phyloP scores from a whole-genome alignment of 768 basidiomycete genomes.

The Russula vinacea region DNA sequence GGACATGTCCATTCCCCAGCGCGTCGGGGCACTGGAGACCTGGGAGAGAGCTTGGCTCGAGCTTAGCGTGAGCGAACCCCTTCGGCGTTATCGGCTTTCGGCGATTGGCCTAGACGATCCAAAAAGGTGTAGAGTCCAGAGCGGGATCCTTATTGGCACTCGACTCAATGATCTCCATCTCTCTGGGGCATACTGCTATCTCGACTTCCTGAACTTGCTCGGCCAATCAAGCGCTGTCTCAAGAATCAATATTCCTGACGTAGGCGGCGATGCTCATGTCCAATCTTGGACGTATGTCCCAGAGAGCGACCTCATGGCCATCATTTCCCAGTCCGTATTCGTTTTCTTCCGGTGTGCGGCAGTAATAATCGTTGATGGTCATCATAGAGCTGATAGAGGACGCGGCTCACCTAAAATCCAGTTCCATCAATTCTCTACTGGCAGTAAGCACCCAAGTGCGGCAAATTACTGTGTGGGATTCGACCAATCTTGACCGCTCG shows the following conservation, averaged over 20 bases:
- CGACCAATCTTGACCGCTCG: constrained; percentile 2
- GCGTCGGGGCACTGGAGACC: constrained; percentile 4
- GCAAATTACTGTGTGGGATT: constrained; percentile 8
- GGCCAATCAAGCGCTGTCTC: not conserved
- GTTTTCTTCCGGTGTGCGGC: not conserved
- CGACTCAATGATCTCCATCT: not conserved
- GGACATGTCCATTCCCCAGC: constrained; percentile 14
- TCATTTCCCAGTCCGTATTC: constrained; percentile 13
- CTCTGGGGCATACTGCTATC: constrained; percentile 13
- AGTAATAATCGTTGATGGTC: not conserved
- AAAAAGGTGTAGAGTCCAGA: constrained; percentile 7
- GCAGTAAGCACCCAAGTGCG: constrained; percentile 4
- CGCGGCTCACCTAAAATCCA: not conserved
- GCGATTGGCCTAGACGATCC: not conserved
- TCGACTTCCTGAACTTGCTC: constrained; percentile 7
- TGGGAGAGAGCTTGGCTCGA: constrained; percentile 23
- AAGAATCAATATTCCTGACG: constrained; percentile 8
- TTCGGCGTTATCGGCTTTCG: constrained; percentile 3
- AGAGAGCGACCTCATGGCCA: constrained; percentile 20
- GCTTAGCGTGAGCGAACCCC: not conserved
- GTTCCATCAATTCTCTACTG: constrained; percentile 24
- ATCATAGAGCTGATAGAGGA: constrained; percentile 3
- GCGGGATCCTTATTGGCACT: constrained; percentile 11
- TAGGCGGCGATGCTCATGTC: constrained; percentile 7
- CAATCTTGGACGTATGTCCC: constrained; percentile 15